A percentile compares a stretch with the other conserved stretches of the same genome.
Evolutionary conservation across 1,139 yeast genomes (phyloP).

Genomic region (Magnusiomyces suaveolens): DNA sequence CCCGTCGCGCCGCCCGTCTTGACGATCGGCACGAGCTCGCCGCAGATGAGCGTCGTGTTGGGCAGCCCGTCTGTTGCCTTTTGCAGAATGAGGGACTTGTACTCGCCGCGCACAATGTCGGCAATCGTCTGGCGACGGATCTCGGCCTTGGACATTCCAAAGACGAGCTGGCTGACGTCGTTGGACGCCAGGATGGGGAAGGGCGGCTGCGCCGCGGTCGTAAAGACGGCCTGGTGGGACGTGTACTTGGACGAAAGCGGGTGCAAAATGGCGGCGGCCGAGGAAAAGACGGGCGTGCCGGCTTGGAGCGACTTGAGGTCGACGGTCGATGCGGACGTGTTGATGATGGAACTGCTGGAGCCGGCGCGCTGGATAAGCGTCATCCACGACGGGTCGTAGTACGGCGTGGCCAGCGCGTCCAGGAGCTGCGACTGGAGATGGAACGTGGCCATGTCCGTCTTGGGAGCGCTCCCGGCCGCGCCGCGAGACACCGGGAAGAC

Average conservation of each 20-base stretch:
- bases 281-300: conserved; percentile 6
- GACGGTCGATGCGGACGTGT: conserved; percentile 5
- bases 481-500: conserved; percentile 11
- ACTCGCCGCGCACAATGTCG: conserved; percentile 70
- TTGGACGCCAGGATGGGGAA: conserved; percentile 79
- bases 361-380: conserved; percentile 19
- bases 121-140: conserved; percentile 55
- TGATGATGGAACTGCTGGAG: conserved; percentile 15
- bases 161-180: conserved; percentile 79
- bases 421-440: conserved; percentile 29
- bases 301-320: background rate
- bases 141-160: conserved; percentile 65
- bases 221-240: conserved; percentile 54
- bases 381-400: conserved; percentile 22
- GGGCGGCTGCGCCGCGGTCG: conserved; percentile 66
- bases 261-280: conserved; percentile 21
- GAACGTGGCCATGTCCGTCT: conserved; percentile 20
- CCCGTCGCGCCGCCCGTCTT: conserved; percentile 34
- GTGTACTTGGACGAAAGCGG: conserved; percentile 28
- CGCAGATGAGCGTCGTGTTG: conserved; percentile 42
- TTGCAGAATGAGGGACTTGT: conserved; percentile 24
- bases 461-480: conserved; percentile 2
- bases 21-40: conserved; percentile 44
- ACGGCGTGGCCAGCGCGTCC: conserved; percentile 28
- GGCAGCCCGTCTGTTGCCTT: conserved; percentile 1